Evolutionary conservation across 208 protist genomes (phyloP), one percentile per base, ranked within the genome.

Genomic region (Leishmania turanica): DNA sequence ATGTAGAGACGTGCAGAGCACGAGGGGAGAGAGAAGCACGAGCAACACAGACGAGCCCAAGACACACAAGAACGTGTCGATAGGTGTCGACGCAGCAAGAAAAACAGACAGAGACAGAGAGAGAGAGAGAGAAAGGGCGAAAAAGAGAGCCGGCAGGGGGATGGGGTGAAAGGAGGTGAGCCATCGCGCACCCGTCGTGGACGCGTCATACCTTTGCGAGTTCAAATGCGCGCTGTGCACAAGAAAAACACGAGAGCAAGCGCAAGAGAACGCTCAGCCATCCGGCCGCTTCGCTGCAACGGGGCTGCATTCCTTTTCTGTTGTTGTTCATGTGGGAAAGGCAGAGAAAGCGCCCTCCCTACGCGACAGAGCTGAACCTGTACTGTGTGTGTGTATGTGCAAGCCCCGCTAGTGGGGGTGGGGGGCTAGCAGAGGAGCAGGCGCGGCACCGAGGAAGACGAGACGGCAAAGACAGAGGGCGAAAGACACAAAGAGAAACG

Each of bases 1-100:
- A 40, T 58, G 64, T 31, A 24, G 24, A 62, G 65, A 71, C 71
- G 53, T 53, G 45, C 56, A 68, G 71, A 77, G n/a, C 27, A 75
- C 13, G 64, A 71, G 31, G 15, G 31, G 13, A 6, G 62, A 71
- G 6, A 47, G 31, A 71, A 19, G 21, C 40, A 71, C 15, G 21
- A n/a, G 66, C 40, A 47, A 4, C 40, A 71, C 40, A 47, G 9
- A 31, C 9, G 7, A 58, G 11, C 13, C n/a, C 42, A 37, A 15
- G n/a, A 40, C n/a, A 56, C 47, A 31, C 40, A 72, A 2, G 0
- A 24, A 2, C 3, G 27, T 49, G 68, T 17, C n/a, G 68, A 49
- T 24, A 34, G 31, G 62, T 68, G 27, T 34, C 62, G 15, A 19
- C 62, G 62, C 62, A 40, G 27, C 40, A 24, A 13, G 70, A 75